Percentiles rank a stretch among this genome's conserved stretches.
Evolutionary conservation across 164 flowering plant genomes (phyloP).

Genomic region (Tetrastigma voinierianum): DNA sequence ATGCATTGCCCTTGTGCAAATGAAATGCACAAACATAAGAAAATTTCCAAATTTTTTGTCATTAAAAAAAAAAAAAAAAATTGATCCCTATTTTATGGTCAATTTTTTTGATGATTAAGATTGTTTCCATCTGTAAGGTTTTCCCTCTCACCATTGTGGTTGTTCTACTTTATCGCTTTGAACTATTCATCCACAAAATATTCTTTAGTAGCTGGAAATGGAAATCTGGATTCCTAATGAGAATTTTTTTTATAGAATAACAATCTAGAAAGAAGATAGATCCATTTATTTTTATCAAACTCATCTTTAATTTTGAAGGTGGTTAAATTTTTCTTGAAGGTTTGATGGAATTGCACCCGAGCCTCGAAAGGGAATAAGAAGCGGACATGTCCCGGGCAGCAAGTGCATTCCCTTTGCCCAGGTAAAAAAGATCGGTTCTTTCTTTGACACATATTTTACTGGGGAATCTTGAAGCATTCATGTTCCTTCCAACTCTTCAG

Average conservation of each 20-base stretch:
- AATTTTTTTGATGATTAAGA: too few relatives aligned
- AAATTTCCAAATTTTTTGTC: too few relatives aligned
- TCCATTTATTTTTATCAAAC: background rate
- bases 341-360: constrained; percentile 91
- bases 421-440: constrained; percentile 33
- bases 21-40: too few relatives aligned
- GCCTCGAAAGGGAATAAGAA: constrained; percentile 90
- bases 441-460: background rate
- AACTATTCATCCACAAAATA: background rate
- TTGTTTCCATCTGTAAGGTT: too few relatives aligned
- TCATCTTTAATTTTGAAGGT: constrained; percentile 4
- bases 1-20: too few relatives aligned
- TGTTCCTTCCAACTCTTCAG: background rate
- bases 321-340: constrained; percentile 36
- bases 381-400: constrained; percentile 99
- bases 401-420: constrained; percentile 87
- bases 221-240: background rate
- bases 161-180: background rate
- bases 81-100: too few relatives aligned
- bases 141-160: too few relatives aligned
- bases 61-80: too few relatives aligned
- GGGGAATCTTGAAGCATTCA: background rate
- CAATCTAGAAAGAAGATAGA: background rate
- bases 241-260: background rate
- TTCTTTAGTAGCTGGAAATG: background rate